Conservation (phyloP, 2,329 filamentous ascomycete species). For the Akanthomyces dipterigenus region DNA sequence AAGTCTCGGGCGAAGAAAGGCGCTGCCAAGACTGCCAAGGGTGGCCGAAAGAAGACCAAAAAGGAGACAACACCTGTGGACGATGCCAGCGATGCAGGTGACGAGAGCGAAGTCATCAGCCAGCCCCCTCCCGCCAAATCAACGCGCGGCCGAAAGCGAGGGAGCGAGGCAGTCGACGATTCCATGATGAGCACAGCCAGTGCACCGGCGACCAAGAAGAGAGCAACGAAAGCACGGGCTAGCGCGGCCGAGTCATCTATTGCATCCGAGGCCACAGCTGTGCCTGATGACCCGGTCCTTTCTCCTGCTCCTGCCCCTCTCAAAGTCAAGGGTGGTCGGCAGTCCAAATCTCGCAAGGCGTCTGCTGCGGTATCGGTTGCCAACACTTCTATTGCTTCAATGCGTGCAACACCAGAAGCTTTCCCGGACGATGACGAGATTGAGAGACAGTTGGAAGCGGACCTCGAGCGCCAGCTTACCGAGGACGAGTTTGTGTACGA, state of each 20-base stretch:
- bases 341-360: constrained; percentile 37
- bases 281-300: constrained; percentile 29
- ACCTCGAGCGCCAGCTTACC: constrained; percentile 50
- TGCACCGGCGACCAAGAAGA: constrained; percentile 52
- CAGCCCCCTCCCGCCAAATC: constrained; percentile 33
- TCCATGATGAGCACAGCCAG: constrained; percentile 35
- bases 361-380: constrained; percentile 49
- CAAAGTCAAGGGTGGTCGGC: constrained; percentile 27
- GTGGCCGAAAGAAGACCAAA: constrained; percentile 32
- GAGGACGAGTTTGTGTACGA: constrained; percentile 47
- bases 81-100: constrained; percentile 27
- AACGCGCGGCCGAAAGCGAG: constrained; percentile 53
- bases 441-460: constrained; percentile 58
- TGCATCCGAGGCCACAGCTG: constrained; percentile 32
- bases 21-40: constrained; percentile 43
- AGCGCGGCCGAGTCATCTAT: constrained; percentile 38
- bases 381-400: constrained; percentile 40
- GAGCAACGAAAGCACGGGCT: constrained; percentile 43
- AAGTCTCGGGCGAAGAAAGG: constrained; percentile 41
- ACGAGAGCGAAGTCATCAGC: constrained; percentile 18
- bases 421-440: constrained; percentile 58
- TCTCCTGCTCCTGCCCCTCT: constrained; percentile 21
- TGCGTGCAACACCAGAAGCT: constrained; percentile 30
- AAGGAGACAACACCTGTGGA: constrained; percentile 40
- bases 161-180: constrained; percentile 53